Conservation (phyloP, 352 stramenopile genomes). For the Nothophytophthora sp. region DNA sequence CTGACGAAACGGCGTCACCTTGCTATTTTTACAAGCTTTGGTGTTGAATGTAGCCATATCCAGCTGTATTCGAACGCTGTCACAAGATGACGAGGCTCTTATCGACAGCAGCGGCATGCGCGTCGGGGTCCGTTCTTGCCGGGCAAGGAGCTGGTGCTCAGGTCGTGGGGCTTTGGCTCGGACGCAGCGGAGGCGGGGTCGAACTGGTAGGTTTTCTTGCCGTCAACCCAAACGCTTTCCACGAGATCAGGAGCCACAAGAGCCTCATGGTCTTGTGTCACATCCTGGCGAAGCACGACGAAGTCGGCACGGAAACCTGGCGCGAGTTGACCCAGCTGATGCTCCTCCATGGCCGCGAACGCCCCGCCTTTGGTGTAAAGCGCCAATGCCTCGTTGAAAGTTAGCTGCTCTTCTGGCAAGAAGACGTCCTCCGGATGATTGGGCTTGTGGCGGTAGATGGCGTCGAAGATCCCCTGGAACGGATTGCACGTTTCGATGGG, state of each 20-base stretch:
- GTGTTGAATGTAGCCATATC: background rate
- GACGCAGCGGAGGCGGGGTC: slow-evolving; percentile 14
- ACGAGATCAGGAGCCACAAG: slow-evolving; percentile 57
- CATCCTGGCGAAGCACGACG: slow-evolving; percentile 65
- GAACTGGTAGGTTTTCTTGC: slow-evolving; percentile 53
- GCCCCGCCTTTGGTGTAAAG: slow-evolving; percentile 83
- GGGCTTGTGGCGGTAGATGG: slow-evolving; percentile 74
- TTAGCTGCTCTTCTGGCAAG: slow-evolving; percentile 63
- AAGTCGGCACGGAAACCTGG: slow-evolving; percentile 69
- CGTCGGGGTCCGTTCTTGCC: slow-evolving; percentile 74
- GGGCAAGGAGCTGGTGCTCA: slow-evolving; percentile 59
- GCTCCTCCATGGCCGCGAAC: slow-evolving; percentile 66
- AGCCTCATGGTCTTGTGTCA: slow-evolving; percentile 39
- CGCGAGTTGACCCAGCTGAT: slow-evolving; percentile 47
- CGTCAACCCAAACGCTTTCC: slow-evolving; percentile 63
- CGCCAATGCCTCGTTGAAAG: slow-evolving; percentile 72
- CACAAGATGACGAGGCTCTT: background rate
- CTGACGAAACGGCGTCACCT: background rate
- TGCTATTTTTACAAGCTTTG: background rate
- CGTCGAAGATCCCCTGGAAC: slow-evolving; percentile 89
- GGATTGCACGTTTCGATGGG: slow-evolving; percentile 89
- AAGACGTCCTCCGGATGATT: slow-evolving; percentile 50
- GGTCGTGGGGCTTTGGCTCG: slow-evolving; percentile 24
- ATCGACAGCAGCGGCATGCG: slow-evolving; percentile 62
- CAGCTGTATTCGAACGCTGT: background rate